Conservation (phyloP, 257 asterid genomes). For the Penstemon davidsonii region DNA sequence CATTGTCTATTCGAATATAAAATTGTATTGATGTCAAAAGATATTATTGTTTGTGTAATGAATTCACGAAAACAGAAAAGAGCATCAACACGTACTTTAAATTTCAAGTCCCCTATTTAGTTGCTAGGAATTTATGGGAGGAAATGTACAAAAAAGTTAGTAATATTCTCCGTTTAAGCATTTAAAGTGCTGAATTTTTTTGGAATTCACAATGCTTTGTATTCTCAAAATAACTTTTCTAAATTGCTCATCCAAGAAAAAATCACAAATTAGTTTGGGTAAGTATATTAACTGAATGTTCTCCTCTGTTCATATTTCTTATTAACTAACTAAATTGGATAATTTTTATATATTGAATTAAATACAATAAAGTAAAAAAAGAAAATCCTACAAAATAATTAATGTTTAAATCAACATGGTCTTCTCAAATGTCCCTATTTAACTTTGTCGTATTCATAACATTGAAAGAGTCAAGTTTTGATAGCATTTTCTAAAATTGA, state of each 20-base stretch:
- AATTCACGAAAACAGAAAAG: not conserved
- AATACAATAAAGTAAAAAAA: not conserved
- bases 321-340: no score
- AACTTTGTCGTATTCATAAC: constrained; percentile 2
- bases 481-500: constrained; percentile 10
- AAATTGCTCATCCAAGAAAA: not conserved
- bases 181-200: constrained; percentile 7
- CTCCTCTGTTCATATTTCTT: not conserved
- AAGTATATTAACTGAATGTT: not conserved
- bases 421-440: no score
- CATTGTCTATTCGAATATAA: constrained; percentile 7
- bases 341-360: no score
- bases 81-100: not conserved
- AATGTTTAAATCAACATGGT: not conserved
- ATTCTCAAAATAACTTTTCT: constrained; percentile 13
- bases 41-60: constrained; percentile 8
- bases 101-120: not conserved
- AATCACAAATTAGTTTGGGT: not conserved
- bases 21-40: not conserved
- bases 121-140: not conserved
- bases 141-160: not conserved
- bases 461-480: constrained; percentile 2
- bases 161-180: constrained; percentile 7
- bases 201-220: constrained; percentile 13
- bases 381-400: not conserved